Percentiles rank a stretch among this genome's conserved stretches.
Evolutionary conservation across 805 yeast genomes (phyloP).

Genomic region (Lachancea lanzarotensis): DNA sequence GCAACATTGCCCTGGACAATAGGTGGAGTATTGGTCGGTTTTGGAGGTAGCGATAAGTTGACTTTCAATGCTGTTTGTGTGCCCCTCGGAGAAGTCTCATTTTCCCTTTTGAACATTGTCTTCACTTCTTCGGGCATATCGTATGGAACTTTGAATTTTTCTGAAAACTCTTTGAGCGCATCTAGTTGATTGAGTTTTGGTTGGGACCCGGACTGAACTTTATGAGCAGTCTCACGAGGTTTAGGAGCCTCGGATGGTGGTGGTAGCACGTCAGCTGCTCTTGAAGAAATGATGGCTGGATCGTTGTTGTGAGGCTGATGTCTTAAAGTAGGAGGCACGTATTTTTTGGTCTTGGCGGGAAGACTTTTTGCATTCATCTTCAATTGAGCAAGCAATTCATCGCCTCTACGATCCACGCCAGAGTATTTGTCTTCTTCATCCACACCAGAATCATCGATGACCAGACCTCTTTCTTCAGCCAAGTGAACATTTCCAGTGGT

Average conservation of each 20-base stretch:
- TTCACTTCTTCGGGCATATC: slow-evolving; percentile 42
- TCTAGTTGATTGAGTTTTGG: slow-evolving; percentile 41
- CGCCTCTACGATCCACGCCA: slow-evolving; percentile 64
- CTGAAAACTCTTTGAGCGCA: slow-evolving; percentile 70
- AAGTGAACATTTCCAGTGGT: slow-evolving; percentile 66
- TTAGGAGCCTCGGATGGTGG: background rate
- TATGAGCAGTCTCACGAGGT: background rate
- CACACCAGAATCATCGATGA: slow-evolving; percentile 72
- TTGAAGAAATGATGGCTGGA: slow-evolving; percentile 32
- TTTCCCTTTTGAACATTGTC: slow-evolving; percentile 44
- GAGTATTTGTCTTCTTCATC: slow-evolving; percentile 97
- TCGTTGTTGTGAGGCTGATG: slow-evolving; percentile 31
- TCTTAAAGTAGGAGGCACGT: slow-evolving; percentile 31
- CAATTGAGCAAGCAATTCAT: slow-evolving; percentile 30
- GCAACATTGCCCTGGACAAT: slow-evolving; percentile 8
- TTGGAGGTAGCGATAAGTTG: slow-evolving; percentile 23
- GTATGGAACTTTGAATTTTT: slow-evolving; percentile 68
- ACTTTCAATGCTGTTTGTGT: slow-evolving; percentile 16
- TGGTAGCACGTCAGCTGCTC: slow-evolving; percentile 3
- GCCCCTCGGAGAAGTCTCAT: slow-evolving; percentile 31
- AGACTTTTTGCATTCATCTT: slow-evolving; percentile 26
- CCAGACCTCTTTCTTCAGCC: slow-evolving; percentile 84
- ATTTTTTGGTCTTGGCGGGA: slow-evolving; percentile 30
- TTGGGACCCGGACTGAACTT: slow-evolving; percentile 1
- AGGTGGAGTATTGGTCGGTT: slow-evolving; percentile 15